Evolutionary conservation across 2,329 filamentous ascomycete genomes (phyloP), one percentile per base, ranked within the genome.

Genomic region (Stagonosporopsis tanaceti): DNA sequence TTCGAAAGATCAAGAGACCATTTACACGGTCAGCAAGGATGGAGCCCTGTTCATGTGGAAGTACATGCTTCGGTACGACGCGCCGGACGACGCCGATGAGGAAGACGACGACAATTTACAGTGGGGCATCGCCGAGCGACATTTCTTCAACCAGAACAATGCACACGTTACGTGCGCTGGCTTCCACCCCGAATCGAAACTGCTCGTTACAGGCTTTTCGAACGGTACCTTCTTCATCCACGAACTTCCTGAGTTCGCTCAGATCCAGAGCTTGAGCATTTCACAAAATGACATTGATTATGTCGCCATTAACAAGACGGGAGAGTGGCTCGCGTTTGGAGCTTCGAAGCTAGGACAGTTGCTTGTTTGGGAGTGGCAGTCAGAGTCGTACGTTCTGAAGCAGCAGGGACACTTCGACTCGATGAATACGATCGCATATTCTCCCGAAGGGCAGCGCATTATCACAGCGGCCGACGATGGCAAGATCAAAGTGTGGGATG

Each of bases 331-430:
- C 22, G 96, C 96, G 0, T 97, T 99, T 75, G 95, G 94, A 14
- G 95, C 96, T 0, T 96, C 95, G 2, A 96, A 96, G 69, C 84
- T 97, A 5, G 96, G 96, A 0, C 95, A 99, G 74, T 82, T 99
- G n/a, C 81, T 99, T 4, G 95, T 99, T 4, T 99, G 95, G 95
- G 95, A 99, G 76, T 99, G 96, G 93, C 94, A 98, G 74, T 99
- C 95, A 0, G 96, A 99, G 77, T 98, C 94, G 6, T 99, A 99
- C 76, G 96, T 99, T 57, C 82, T 99, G 45, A 99, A 99, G 78
- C 95, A 99, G 73, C 95, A 98, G 77, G 95, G 94, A 0, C 95
- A 99, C 77, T 93, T 97, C 64, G 95, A 99, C 75, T 90, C 92
- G 2, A 93, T 98, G 86, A 98, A 98, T 76, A 86, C 93, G 0